A percentile compares a stretch with the other conserved stretches of the same genome.
These are phyloP conservation scores for Noccaea bulbosa DNA, from an alignment of 345 rosid species.

Conservation along the genomic window DNA sequence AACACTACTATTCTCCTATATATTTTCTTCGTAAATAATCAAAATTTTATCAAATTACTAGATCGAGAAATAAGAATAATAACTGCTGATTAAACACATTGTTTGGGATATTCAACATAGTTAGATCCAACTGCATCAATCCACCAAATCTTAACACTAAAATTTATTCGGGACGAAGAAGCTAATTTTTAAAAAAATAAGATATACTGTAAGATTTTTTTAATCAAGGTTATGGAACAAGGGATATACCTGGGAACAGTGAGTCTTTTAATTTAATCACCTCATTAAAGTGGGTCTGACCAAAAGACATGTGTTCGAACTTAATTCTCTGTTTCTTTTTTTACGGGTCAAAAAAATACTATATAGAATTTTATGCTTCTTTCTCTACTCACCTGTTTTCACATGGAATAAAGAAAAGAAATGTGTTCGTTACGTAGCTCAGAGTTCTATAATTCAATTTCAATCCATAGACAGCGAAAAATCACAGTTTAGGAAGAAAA, in stretches of 20 bases:
- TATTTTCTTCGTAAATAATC: neutral
- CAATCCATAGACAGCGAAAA: slow-evolving; percentile 17
- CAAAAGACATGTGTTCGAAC: slow-evolving; percentile 38
- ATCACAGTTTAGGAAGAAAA: neutral
- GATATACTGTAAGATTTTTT: neutral
- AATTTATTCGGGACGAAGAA: neutral
- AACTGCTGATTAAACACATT: neutral
- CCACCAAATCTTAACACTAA: slow-evolving; percentile 1
- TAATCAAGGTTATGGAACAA: slow-evolving; percentile 2
- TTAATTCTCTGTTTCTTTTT: slow-evolving; percentile 8
- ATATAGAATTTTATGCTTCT: slow-evolving; percentile 1
- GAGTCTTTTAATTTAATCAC: neutral
- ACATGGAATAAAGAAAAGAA: slow-evolving; percentile 30
- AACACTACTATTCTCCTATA: neutral
- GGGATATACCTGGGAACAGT: slow-evolving; percentile 28
- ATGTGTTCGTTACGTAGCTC: slow-evolving; percentile 16
- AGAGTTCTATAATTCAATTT: slow-evolving; percentile 2
- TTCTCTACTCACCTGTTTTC: slow-evolving; percentile 19
- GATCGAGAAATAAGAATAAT: neutral
- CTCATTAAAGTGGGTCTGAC: slow-evolving; percentile 34
- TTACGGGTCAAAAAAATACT: neutral
- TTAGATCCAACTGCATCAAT: slow-evolving; percentile 18
- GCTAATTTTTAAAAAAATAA: neutral
- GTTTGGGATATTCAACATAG: neutral
- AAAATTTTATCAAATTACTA: neutral